Conservation (phyloP, 108 stramenopile species). For the Fistulifera pelliculosa region DNA sequence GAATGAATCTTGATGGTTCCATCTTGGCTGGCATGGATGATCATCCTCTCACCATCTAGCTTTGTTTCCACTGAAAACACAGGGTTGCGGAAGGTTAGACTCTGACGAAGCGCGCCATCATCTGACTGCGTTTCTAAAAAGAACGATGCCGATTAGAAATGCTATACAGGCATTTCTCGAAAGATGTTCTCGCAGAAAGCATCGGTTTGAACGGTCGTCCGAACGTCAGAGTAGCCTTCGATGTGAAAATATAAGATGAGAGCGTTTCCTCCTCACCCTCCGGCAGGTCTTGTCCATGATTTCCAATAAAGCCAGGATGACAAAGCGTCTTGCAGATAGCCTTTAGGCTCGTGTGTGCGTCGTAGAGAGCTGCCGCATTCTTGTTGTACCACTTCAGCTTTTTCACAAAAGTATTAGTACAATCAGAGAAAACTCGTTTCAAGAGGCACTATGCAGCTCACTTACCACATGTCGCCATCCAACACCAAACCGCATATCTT, state of each 20-base stretch:
- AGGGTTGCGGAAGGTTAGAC: conserved; percentile 58
- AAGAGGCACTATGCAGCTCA: no score
- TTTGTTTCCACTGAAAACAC: conserved; percentile 73
- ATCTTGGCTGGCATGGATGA: conserved; percentile 35
- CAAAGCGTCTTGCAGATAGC: conserved; percentile 27
- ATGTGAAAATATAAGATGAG: neutral
- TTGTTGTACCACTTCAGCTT: conserved; percentile 9
- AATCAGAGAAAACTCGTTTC: no score
- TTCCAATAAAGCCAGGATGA: conserved; percentile 19
- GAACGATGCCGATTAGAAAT: conserved; percentile 33
- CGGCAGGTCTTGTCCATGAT: conserved; percentile 6
- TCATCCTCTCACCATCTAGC: conserved; percentile 76
- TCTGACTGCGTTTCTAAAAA: conserved; percentile 21
- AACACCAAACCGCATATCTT: conserved; percentile 11
- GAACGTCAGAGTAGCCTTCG: conserved; percentile 8
- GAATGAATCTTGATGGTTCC: conserved; percentile 8
- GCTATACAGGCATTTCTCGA: conserved; percentile 40
- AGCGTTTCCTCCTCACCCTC: neutral
- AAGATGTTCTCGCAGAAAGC: conserved; percentile 51
- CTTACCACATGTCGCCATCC: neutral
- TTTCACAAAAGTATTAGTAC: neutral
- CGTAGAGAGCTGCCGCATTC: conserved; percentile 3
- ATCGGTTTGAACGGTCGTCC: conserved; percentile 64
- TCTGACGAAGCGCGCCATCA: neutral
- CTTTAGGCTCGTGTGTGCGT: conserved; percentile 20